Conservation (phyloP, 2,329 filamentous ascomycete genomes). For the Paecilomyces formosus region DNA sequence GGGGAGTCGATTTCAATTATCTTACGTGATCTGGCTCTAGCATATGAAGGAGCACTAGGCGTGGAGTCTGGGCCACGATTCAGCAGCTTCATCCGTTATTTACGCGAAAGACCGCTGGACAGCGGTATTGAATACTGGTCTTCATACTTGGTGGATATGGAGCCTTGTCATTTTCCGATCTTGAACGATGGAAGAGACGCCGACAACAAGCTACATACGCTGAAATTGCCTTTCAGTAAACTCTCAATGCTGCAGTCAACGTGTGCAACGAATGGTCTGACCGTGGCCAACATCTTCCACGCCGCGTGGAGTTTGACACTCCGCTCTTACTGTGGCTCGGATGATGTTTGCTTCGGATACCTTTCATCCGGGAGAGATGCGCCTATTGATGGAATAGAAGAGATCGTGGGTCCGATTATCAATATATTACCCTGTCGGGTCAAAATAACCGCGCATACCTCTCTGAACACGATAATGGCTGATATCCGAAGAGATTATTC, state of each 20-base stretch:
- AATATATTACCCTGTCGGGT: slow-evolving; percentile 41
- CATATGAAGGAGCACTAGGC: slow-evolving; percentile 38
- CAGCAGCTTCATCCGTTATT: slow-evolving; percentile 26
- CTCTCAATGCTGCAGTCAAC: slow-evolving; percentile 24
- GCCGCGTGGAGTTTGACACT: slow-evolving; percentile 64
- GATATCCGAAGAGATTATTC: slow-evolving; percentile 41
- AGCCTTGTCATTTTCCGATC: slow-evolving; percentile 29
- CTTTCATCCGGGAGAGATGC: slow-evolving; percentile 35
- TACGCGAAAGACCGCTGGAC: slow-evolving; percentile 17
- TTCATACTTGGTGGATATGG: slow-evolving; percentile 24
- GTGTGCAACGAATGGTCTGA: slow-evolving; percentile 39
- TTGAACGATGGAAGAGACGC: slow-evolving; percentile 21
- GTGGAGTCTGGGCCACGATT: slow-evolving; percentile 26
- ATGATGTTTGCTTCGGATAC: slow-evolving; percentile 55
- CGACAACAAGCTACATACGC: slow-evolving; percentile 20
- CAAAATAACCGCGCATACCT: slow-evolving; percentile 21
- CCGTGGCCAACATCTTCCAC: slow-evolving; percentile 53
- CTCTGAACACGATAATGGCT: slow-evolving; percentile 31
- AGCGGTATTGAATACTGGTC: slow-evolving; percentile 30
- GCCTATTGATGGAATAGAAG: slow-evolving; percentile 31
- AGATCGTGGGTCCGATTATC: slow-evolving; percentile 41
- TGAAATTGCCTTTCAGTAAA: slow-evolving; percentile 20
- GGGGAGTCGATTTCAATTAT: slow-evolving; percentile 45
- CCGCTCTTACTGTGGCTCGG: slow-evolving; percentile 54
- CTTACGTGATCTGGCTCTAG: slow-evolving; percentile 37